Base-by-base conservation (phyloP, 179 eudicot genomes). In the Corrigiola litoralis region DNA sequence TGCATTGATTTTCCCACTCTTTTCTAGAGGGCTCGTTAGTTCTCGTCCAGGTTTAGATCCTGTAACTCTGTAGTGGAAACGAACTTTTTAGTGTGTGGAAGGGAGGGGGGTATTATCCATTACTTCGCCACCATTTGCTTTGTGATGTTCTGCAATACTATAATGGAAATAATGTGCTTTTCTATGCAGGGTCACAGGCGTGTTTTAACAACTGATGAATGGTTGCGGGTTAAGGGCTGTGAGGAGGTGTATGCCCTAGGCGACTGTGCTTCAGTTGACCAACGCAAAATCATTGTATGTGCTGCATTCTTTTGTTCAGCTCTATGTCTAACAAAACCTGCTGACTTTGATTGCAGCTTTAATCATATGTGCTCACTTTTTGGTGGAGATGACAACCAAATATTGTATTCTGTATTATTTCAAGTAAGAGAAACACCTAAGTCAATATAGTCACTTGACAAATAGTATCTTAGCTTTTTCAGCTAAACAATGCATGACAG, bases 211-310 rank as follows among this genome's bases (percentile, higher is more conserved):
- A 87, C 92, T 50, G 90, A 87, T 77, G 96, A 92, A 71, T 92
- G 98, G 98, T 69, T 92, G 74, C 78, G 83, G 45, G 98, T 92
- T 58, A 85, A 86, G 69, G 92, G 87, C 12, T 67, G 77, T 6
- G 67, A 80, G 23, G 67, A 76, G 52, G 84, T 84, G 27, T 90
- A 74, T 73, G 95, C 97, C 17, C 65, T 92, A 23, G 98, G 97
- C 53, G 98, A 92, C 52, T 90, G 98, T 74, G 90, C 95, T 40
- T 82, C 97, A 10, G 69, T 90, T 14, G 85, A 85, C 76, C 98
- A 92, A 70, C 95, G 95, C 9, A 90, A 79, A 77, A 70, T 92
- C 59, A 74, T 87, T 89, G 98, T 87, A 82, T 49, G 77, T 75
- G 52, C 49, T 13, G 38, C 56, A 42, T 8, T 57, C 57, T 44